These are phyloP conservation scores for Polyporus tsugae DNA, from an alignment of 1,284 basidiomycete genomes.

Conservation along the genomic window DNA sequence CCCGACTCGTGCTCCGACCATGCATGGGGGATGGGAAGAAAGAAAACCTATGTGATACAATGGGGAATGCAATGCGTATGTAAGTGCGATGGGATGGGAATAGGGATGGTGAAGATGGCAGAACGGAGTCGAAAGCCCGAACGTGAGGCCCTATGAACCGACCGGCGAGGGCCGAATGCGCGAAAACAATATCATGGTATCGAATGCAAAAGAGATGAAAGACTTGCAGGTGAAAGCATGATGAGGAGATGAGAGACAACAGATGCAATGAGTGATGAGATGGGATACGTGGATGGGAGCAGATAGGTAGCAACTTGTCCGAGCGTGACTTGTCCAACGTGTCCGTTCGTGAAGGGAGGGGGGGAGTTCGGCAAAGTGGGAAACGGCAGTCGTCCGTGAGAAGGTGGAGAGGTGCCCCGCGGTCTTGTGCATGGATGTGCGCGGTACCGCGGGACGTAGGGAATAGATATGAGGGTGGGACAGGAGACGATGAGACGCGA, in stretches of 20 bases:
- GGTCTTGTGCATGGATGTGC: constrained; percentile 24
- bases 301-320: constrained; percentile 15
- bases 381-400: constrained; percentile 17
- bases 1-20: not conserved
- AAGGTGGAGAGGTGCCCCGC: constrained; percentile 22
- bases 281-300: constrained; percentile 17
- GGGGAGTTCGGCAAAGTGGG: constrained; percentile 9
- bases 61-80: constrained; percentile 13
- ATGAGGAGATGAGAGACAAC: constrained; percentile 11
- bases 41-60: constrained; percentile 23
- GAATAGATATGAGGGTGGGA: constrained; percentile 18
- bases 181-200: constrained; percentile 10
- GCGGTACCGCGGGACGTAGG: constrained; percentile 22
- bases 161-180: constrained; percentile 10
- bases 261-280: constrained; percentile 12
- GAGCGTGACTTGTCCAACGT: constrained; percentile 21
- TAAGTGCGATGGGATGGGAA: constrained; percentile 12
- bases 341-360: constrained; percentile 20
- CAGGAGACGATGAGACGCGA: constrained; percentile 14
- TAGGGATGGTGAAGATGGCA: not conserved
- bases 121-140: constrained; percentile 10
- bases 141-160: constrained; percentile 10
- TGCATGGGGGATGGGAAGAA: constrained; percentile 7
- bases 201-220: not conserved
- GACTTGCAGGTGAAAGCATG: constrained; percentile 4